Evolutionary conservation across 1,139 yeast species (phyloP).

Genomic region (Sugiyamaella xylanicola): DNA sequence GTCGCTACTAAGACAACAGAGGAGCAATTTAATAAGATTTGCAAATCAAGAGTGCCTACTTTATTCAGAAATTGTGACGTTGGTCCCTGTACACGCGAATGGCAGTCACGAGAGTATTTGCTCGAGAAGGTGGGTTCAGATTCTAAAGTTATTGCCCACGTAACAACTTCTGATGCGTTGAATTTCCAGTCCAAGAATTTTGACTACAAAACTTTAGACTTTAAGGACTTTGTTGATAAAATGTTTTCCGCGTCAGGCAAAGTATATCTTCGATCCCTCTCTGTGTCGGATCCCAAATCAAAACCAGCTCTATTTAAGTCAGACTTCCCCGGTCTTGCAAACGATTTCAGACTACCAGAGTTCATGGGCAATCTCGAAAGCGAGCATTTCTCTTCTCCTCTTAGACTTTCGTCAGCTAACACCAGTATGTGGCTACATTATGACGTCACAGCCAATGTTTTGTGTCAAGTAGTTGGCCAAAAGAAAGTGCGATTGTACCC

Average conservation of each 20-base stretch:
- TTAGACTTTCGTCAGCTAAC: constrained; percentile 41
- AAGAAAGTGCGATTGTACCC: constrained; percentile 43
- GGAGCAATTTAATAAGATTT: constrained; percentile 14
- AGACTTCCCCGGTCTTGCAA: constrained; percentile 40
- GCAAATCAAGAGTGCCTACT: constrained; percentile 19
- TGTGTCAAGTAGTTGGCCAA: constrained; percentile 43
- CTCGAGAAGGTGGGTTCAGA: constrained; percentile 36
- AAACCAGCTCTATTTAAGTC: constrained; percentile 37
- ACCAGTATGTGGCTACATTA: constrained; percentile 46
- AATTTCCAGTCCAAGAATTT: constrained; percentile 43
- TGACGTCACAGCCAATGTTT: constrained; percentile 44
- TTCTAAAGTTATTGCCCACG: constrained; percentile 39
- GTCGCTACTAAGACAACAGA: neutral
- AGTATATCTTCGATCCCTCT: constrained; percentile 40
- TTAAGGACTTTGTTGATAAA: constrained; percentile 36
- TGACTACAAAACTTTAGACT: constrained; percentile 36
- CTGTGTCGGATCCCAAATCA: constrained; percentile 37
- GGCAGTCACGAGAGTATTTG: constrained; percentile 41
- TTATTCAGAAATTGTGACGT: constrained; percentile 29
- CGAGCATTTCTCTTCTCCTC: constrained; percentile 42
- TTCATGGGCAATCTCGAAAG: constrained; percentile 26
- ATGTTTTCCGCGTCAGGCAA: constrained; percentile 29
- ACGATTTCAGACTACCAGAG: constrained; percentile 41
- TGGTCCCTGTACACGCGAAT: constrained; percentile 36
- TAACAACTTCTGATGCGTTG: constrained; percentile 33